Base-by-base conservation (phyloP, 176 grass and related monocot genomes). In the Puya raimondii region DNA sequence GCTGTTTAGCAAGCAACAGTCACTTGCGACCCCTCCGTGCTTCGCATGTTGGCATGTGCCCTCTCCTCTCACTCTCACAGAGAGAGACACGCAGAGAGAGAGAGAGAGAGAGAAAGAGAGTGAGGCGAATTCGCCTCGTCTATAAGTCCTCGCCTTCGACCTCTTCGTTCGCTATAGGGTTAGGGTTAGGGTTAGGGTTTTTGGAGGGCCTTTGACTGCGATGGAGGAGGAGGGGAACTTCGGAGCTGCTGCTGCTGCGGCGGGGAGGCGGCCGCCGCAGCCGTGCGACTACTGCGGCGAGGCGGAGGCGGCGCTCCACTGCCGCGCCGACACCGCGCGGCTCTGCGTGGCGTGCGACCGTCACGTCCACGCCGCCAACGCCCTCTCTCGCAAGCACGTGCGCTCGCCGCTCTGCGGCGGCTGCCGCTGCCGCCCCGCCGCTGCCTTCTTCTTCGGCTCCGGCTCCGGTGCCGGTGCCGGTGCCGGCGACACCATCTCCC, bases 341-440 rank as follows among this genome's bases (percentile, higher is more conserved):
- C 77, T 91, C 50, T 86, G 88, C 74, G 80, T 91, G 0, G 77
- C 77, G 9, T 91, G 88, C 81, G 84, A 91, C 81, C 84, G 80
- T 49, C 83, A 84, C 84, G 88, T 91, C 70, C 88, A 91, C 83
- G 77, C 80, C 20, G 88, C 80, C 27, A 91, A 86, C 80, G 80
- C 81, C 49, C 78, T 91, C 1, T 91, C 84, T 3, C 49, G 78
- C 52, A 86, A 86, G 77, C 88, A 86, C 83, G 70, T 84, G 63
- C 88, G 83, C 1, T 71, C 80, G 17, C 83, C 88, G 70, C 81
- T 86, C 84, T 86, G 88, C 74, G 74, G 72, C 3, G 29, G 17
- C 2, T 91, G 88, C 71, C 63, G 73, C 2, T 59, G 71, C 13
- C 73, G 70, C 66, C 88, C 88, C 13, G 84, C 88, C 16, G 78